Base-by-base conservation (phyloP, 805 yeast species). In the Yarrowia yakushimensis region DNA sequence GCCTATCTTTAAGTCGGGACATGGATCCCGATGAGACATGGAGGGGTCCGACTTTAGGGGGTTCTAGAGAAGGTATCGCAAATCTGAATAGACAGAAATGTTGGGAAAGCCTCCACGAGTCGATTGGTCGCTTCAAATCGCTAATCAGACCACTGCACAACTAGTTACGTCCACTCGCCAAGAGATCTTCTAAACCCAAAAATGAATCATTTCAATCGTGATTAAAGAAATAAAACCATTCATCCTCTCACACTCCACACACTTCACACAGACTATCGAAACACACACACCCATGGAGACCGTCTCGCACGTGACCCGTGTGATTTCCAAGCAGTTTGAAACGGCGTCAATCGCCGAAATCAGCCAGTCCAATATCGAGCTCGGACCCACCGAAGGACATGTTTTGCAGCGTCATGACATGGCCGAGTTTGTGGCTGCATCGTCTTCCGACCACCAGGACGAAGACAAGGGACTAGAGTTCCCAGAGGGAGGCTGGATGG, bases 401-500 rank as follows among this genome's bases (percentile, higher is more conserved):
- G 59, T 52, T n/a, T 33, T 52, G 1, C 59, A 52, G 25, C 59
- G 59, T 5, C 42, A 30, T 25, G 59, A 52, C 8, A 33, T 52
- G 4, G 43, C 43, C 2, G 59, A 48, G 2, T 15, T 48, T 6
- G 55, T 10, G 7, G 15, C 39, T 15, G 59, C 34, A 13, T 34
- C 59, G 4, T 52, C 59, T 4, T 23, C 59, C 2, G 55, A 31
- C 33, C 36, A 9, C 43, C 33, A 52, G 23, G 61, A 55, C 23
- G 62, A 59, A 59, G 46, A 63, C 23, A 64, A 46, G 36, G 59
- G 46, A 25, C 63, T 67, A 8, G 76, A 71, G 23, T 76, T 73
- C 60, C 81, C 81, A 7, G 82, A 86, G 66, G 89, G 89, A 18
- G 89, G 90, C 0, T 59, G 71, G 37, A 67, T 70, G 64, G 88